Evolutionary conservation across 345 rosid species (phyloP), one percentile per base, ranked within the genome.

Genomic region (Rhizophora mangle): DNA sequence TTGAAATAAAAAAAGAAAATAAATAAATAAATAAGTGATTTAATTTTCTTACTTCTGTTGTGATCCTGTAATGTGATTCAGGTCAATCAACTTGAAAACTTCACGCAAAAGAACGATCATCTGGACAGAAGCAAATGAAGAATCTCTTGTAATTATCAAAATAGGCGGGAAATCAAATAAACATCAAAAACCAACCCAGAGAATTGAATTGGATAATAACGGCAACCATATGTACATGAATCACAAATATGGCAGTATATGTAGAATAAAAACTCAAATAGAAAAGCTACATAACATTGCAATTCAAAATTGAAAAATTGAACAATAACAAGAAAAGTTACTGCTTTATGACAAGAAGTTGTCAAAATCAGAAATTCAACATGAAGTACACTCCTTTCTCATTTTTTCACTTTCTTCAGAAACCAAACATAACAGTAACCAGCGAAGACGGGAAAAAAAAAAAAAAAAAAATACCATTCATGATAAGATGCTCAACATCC

Each of bases 11-110:
- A 49, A 3, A 3, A 47, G 39, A 36, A 36, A 36, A 36, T 36
- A 36, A 37, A 37, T 37, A 37, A 11, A 43, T 43, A 11, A 72
- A 51, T 2, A n/a, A n/a, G n/a, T n/a, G 21, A 52, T 58, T 65
- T 65, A 4, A 4, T 71, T 55, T 54, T 6, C 80, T 24, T 83
- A 91, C 97, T 81, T 93, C 94, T 83, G 76, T 84, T 20, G 97
- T 88, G 79, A 93, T 91, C 98, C 98, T 89, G 91, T 73, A 65
- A 86, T 62, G 78, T 89, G 98, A 68, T 91, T 89, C 68, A 93
- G 80, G 74, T 91, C 94, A 39, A 93, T 91, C 75, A 93, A 78
- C 83, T 88, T 89, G 90, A 93, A 91, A 54, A 91, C 98, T 69
- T 91, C 96, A 47, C 9, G 72, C 74, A 84, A 73, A n/a, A 46